phyloP scores from a whole-genome alignment of 2,329 filamentous ascomycete genomes.

The Aspergillus pseudotamarii region DNA sequence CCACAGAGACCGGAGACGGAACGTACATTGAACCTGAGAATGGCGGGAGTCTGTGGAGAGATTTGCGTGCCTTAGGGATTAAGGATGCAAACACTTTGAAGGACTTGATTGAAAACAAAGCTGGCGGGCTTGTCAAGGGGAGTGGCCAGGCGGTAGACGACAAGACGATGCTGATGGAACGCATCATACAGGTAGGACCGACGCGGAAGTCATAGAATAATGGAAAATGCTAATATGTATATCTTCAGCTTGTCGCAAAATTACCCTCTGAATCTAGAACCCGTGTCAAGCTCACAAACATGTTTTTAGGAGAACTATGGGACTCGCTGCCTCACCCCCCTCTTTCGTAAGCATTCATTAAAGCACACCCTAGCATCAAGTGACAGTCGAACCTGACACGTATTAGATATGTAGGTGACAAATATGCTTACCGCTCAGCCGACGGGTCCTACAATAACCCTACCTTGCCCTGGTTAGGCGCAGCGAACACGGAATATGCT shows the following conservation, averaged over 20 bases:
- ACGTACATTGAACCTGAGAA: slow-evolving; percentile 57
- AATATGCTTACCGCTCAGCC: slow-evolving; percentile 67
- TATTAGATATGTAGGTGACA: slow-evolving; percentile 50
- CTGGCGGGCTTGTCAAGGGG: slow-evolving; percentile 43
- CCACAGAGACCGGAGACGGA: slow-evolving; percentile 64
- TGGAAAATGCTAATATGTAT: not conserved
- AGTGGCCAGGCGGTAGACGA: slow-evolving; percentile 67
- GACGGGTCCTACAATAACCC: slow-evolving; percentile 76
- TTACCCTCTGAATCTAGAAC: slow-evolving; percentile 65
- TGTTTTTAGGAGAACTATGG: slow-evolving; percentile 72
- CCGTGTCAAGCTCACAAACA: slow-evolving; percentile 65
- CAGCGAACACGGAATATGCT: slow-evolving; percentile 68
- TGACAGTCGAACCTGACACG: not conserved
- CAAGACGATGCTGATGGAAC: slow-evolving; percentile 77
- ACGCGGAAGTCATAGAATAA: not conserved
- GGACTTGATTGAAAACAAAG: slow-evolving; percentile 62
- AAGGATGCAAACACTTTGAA: slow-evolving; percentile 66
- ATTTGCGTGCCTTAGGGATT: slow-evolving; percentile 60
- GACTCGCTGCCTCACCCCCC: slow-evolving; percentile 72
- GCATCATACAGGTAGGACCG: slow-evolving; percentile 59
- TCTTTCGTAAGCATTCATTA: slow-evolving; percentile 54
- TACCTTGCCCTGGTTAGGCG: slow-evolving; percentile 65
- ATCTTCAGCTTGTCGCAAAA: slow-evolving; percentile 61
- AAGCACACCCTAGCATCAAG: not conserved
- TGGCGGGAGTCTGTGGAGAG: slow-evolving; percentile 56